phyloP scores from a whole-genome alignment of 2,329 filamentous ascomycete species.

The Talaromyces sp. region DNA sequence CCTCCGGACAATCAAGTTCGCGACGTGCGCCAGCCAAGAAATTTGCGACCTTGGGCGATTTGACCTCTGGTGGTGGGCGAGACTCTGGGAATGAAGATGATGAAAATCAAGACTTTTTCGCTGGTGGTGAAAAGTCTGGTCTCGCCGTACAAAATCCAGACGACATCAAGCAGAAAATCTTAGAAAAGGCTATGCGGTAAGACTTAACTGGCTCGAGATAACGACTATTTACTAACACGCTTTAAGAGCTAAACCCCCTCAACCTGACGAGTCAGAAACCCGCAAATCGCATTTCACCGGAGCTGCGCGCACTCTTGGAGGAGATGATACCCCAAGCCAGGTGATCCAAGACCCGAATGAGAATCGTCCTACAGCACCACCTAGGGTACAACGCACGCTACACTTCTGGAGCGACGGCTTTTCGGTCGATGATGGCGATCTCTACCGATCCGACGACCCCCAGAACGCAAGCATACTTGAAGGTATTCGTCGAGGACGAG shows the following conservation, averaged over 20 bases:
- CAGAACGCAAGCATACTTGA: constrained; percentile 59
- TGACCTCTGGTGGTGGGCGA: constrained; percentile 33
- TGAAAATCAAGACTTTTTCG: constrained; percentile 57
- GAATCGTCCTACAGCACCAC: constrained; percentile 39
- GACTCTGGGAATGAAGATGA: constrained; percentile 51
- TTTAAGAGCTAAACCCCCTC: constrained; percentile 29
- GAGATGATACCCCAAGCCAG: constrained; percentile 59
- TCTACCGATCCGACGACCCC: constrained; percentile 62
- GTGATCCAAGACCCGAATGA: constrained; percentile 53
- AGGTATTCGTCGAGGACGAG: constrained; percentile 61
- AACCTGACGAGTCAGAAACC: constrained; percentile 44
- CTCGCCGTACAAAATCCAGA: constrained; percentile 64
- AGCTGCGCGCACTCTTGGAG: constrained; percentile 61
- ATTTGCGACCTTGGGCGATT: constrained; percentile 48
- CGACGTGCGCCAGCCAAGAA: constrained; percentile 40
- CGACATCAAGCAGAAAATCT: constrained; percentile 50
- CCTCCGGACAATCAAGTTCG: constrained; percentile 27
- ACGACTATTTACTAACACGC: background rate
- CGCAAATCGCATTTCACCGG: constrained; percentile 54
- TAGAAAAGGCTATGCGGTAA: constrained; percentile 45
- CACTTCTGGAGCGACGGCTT: constrained; percentile 66
- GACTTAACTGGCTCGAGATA: constrained; percentile 6
- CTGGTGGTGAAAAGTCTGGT: constrained; percentile 66
- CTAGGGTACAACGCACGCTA: constrained; percentile 56
- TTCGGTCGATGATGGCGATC: constrained; percentile 62